phyloP scores from a whole-genome alignment of 306 rosid species.

The Prunus kanzakura region DNA sequence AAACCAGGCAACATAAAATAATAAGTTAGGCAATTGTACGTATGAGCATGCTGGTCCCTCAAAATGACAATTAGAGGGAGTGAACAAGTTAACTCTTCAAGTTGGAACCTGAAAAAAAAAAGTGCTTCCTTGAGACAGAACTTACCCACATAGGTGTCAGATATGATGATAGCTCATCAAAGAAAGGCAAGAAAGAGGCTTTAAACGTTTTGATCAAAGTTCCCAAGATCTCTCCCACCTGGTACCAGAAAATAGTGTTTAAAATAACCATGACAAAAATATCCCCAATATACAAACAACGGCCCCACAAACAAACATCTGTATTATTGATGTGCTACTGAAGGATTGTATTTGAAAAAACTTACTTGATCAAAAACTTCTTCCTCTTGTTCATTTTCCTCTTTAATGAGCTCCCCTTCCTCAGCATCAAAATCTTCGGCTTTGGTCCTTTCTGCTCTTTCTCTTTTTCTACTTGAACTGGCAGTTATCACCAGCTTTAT shows the following conservation, averaged over 20 bases:
- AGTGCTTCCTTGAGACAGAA: slow-evolving; percentile 17
- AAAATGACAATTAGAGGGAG: background rate
- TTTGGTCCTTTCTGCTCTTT: slow-evolving; percentile 80
- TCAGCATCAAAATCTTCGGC: slow-evolving; percentile 99
- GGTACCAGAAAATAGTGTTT: slow-evolving; percentile 21
- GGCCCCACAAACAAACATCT: background rate
- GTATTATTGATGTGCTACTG: background rate
- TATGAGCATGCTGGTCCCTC: background rate
- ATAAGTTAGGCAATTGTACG: background rate
- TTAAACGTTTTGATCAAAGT: slow-evolving; percentile 94
- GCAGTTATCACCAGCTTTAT: slow-evolving; percentile 91
- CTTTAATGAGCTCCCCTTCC: slow-evolving; percentile 83
- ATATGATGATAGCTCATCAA: slow-evolving; percentile 87
- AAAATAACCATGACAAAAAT: slow-evolving; percentile 15
- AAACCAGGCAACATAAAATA: background rate
- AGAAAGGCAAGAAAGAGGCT: slow-evolving; percentile 92
- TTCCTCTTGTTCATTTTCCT: slow-evolving; percentile 99
- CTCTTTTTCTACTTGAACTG: slow-evolving; percentile 86
- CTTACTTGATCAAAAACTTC: slow-evolving; percentile 99
- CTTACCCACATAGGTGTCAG: slow-evolving; percentile 99
- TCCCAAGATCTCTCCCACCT: slow-evolving; percentile 99
- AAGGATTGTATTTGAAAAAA: slow-evolving; percentile 7
- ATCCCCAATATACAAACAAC: background rate
- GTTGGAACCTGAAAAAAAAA: background rate
- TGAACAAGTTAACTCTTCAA: background rate